phyloP scores from a whole-genome alignment of 345 rosid genomes.

The Aegle marmelos region DNA sequence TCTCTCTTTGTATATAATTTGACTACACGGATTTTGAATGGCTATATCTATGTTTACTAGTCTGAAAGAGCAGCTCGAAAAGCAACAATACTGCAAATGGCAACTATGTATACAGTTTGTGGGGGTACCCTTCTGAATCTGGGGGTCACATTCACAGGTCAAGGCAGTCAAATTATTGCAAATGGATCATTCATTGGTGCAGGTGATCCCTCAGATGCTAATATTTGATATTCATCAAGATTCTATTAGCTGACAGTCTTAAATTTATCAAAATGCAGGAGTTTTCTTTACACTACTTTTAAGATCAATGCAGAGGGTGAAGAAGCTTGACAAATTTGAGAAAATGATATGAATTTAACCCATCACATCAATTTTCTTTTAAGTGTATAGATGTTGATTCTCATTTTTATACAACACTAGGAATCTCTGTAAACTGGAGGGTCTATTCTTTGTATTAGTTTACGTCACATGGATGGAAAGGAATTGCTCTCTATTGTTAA shows the following conservation, averaged over 20 bases:
- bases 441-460: not conserved
- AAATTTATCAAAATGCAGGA: slow-evolving; percentile 42
- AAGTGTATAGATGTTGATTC: not conserved
- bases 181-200: slow-evolving; percentile 79
- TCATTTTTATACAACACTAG: not conserved
- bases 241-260: not conserved
- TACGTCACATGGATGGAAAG: not conserved
- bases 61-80: slow-evolving; percentile 90
- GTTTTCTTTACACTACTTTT: slow-evolving; percentile 54
- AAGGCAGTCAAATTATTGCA: slow-evolving; percentile 66
- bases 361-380: too few species aligned
- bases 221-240: not conserved
- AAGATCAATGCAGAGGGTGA: slow-evolving; percentile 79
- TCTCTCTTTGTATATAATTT: not conserved
- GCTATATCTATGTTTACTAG: slow-evolving; percentile 34
- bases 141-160: slow-evolving; percentile 66
- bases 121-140: slow-evolving; percentile 83
- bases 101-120: slow-evolving; percentile 75
- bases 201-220: slow-evolving; percentile 36
- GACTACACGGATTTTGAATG: not conserved
- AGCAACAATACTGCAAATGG: slow-evolving; percentile 89
- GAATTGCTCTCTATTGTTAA: slow-evolving; percentile 1
- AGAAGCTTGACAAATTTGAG: slow-evolving; percentile 80
- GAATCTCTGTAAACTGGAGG: not conserved
- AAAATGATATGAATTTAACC: slow-evolving; percentile 66